These are phyloP conservation scores for Choanephora cucurbitarum DNA, from an alignment of 371 early-diverging fungal species.

Conservation along the genomic window DNA sequence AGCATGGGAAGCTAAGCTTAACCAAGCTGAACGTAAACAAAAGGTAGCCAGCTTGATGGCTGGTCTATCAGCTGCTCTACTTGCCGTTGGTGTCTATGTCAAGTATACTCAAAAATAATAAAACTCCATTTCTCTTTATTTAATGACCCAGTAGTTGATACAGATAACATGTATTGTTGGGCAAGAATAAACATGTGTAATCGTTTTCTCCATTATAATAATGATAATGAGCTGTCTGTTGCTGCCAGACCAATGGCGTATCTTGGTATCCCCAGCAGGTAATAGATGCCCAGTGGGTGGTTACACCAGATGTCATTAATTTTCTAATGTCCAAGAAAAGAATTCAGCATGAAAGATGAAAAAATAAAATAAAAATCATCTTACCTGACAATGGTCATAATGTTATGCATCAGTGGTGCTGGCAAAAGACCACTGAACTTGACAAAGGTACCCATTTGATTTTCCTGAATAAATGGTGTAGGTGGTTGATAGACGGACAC, in stretches of 20 bases:
- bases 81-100: constrained; percentile 15
- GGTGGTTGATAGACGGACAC: constrained; percentile 56
- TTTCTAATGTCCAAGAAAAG: too few species aligned
- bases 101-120: constrained; percentile 9
- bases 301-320: constrained; percentile 20
- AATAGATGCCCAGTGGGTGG: constrained; percentile 56
- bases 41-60: constrained; percentile 18
- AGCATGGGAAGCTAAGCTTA: constrained; percentile 13
- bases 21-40: constrained; percentile 24
- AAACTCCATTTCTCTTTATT: too few species aligned
- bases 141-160: constrained; percentile 30
- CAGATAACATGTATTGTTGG: constrained; percentile 20
- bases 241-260: constrained; percentile 64
- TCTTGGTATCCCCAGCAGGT: constrained; percentile 70
- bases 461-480: constrained; percentile 14
- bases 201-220: constrained; percentile 62
- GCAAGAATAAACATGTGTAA: constrained; percentile 54
- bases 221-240: constrained; percentile 53
- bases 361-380: background rate
- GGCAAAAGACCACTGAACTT: constrained; percentile 44
- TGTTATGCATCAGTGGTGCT: constrained; percentile 28
- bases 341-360: background rate
- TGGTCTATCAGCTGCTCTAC: constrained; percentile 16
- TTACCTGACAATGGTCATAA: constrained; percentile 40
- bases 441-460: constrained; percentile 27